Conservation (phyloP, 1,139 yeast genomes). For the Suhomyces bokatorum region DNA sequence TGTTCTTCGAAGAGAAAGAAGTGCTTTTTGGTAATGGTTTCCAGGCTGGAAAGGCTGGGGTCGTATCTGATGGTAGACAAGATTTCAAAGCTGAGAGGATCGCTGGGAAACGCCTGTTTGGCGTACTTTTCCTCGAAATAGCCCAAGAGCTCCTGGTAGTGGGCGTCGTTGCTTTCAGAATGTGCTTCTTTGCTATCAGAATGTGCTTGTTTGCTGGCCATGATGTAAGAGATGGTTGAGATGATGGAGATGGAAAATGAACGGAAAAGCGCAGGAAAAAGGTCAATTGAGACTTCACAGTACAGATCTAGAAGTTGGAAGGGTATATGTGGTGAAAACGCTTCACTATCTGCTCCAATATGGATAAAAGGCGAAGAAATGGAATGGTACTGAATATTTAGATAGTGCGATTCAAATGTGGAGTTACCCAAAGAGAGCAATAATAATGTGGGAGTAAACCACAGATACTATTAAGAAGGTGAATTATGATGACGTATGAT, state of each 20-base stretch:
- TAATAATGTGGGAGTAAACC: too few relatives aligned
- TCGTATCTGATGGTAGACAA: conserved; percentile 75
- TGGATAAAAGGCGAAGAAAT: too few relatives aligned
- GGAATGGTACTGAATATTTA: too few relatives aligned
- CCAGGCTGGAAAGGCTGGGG: conserved; percentile 43
- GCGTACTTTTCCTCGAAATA: conserved; percentile 20
- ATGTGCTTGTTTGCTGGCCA: not conserved
- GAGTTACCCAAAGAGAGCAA: too few relatives aligned
- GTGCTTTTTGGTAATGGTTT: conserved; percentile 28
- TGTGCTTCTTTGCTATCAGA: not conserved
- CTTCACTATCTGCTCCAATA: too few relatives aligned
- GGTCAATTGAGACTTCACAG: too few relatives aligned
- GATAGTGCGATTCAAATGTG: too few relatives aligned
- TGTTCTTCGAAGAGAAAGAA: conserved; percentile 70
- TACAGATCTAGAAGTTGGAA: too few relatives aligned
- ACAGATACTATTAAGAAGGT: too few relatives aligned
- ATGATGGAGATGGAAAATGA: not conserved
- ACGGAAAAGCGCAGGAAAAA: not conserved
- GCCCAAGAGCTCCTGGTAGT: not conserved
- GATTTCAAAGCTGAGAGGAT: conserved; percentile 47
- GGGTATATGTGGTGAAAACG: too few relatives aligned
- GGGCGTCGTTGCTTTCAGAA: too few relatives aligned
- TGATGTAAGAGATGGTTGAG: not conserved
- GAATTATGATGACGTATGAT: too few relatives aligned
- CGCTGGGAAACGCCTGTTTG: conserved; percentile 20